Base-by-base conservation (phyloP, 768 basidiomycete genomes). In the Clitopilus hobsonii region DNA sequence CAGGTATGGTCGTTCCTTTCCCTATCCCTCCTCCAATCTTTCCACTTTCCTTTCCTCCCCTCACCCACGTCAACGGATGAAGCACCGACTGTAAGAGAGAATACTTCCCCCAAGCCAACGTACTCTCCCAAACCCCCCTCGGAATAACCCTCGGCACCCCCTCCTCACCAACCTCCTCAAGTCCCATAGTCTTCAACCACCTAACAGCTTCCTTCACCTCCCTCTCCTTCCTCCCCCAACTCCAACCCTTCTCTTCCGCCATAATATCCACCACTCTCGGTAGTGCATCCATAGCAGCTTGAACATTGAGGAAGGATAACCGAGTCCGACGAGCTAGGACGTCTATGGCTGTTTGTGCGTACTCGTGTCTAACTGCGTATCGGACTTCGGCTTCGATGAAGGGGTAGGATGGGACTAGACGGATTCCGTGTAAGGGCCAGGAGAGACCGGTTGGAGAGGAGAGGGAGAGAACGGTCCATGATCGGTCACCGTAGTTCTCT, bases 401-500 rank as follows among this genome's bases (percentile, higher is more conserved):
- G 49, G 94, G 87, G 65, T 96, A 93, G 55, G 80, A 76, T 2
- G 82, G 70, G 26, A 75, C 78, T 20, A 99, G 74, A 3, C 88
- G 80, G 52, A 81, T 76, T 23, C 94, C 95, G 64, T 95, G 86
- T 10, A 94, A 71, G n/a, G 94, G 94, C 93, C 90, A 95, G 10
- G 74, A 77, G 53, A 79, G 76, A 25, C 89, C 89, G 0, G 91
- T 94, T 2, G 86, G 82, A 50, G 85, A 77, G 1, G 90, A 88
- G 55, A 94, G 80, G 0, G 85, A 82, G 62, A 88, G 90, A 0
- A 98, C 91, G 0, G 89, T 89, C 96, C 96, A 98, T 0, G 96
- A 94, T 51, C 94, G 88, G 70, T 97, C 94, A 23, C 96, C 96
- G 65, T 99, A 98, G 63, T 86, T 90, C 53, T 91, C 86, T n/a